phyloP scores from a whole-genome alignment of 2,329 filamentous ascomycete genomes.

The Cordyceps farinosa region DNA sequence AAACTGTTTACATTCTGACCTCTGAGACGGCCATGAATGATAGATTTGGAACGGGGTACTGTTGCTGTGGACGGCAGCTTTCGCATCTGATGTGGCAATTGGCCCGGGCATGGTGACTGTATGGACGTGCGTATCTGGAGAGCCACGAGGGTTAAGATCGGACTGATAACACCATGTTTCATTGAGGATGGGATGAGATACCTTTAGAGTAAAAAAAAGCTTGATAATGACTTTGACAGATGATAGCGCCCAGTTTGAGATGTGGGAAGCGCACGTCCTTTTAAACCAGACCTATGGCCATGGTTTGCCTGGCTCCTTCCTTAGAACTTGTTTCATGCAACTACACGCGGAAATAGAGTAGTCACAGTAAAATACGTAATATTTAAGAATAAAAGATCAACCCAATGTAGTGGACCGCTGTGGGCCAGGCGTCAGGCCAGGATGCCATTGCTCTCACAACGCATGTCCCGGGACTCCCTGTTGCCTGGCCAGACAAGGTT shows the following conservation, averaged over 20 bases:
- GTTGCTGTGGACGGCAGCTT: background rate
- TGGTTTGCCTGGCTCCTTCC: too few relatives aligned
- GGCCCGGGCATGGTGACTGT: constrained; percentile 1
- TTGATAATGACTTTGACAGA: background rate
- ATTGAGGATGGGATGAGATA: constrained; percentile 2
- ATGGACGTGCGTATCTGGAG: background rate
- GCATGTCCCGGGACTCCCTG: background rate
- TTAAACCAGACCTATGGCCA: background rate
- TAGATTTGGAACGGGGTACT: constrained; percentile 15
- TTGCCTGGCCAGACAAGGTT: background rate
- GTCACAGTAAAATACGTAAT: background rate
- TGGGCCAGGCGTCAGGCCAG: background rate
- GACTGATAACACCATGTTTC: background rate
- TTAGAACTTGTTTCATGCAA: too few relatives aligned
- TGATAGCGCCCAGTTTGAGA: background rate
- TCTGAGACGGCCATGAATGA: constrained; percentile 19
- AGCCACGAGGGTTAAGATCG: background rate
- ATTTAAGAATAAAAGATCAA: background rate
- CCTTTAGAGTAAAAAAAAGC: constrained; percentile 8
- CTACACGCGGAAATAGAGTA: too few relatives aligned
- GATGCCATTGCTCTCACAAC: background rate
- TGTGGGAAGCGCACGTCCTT: constrained; percentile 15
- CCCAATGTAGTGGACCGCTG: background rate
- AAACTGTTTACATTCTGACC: constrained; percentile 18
- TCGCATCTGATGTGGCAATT: background rate